Conservation (phyloP, 768 basidiomycete species). For the Filobasidium wieringae region DNA sequence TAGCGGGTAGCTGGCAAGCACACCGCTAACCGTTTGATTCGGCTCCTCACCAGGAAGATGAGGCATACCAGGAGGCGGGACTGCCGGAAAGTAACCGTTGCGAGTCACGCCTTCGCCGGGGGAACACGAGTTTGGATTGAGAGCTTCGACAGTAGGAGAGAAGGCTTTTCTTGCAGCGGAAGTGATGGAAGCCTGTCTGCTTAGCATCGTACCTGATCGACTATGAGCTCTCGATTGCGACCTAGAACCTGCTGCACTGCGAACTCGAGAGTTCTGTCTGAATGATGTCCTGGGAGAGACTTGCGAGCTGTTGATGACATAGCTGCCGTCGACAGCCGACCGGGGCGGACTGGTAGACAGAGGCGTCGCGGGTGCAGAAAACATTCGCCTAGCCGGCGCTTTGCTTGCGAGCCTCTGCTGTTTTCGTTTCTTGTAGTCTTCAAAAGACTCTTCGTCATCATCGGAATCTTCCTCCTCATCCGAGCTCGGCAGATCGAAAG, state of each 20-base stretch:
- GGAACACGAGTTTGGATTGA: conserved; percentile 7
- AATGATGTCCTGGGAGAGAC: neutral
- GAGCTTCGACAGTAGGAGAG: conserved; percentile 9
- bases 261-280: conserved; percentile 1
- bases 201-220: neutral
- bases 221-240: neutral
- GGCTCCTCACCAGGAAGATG: conserved; percentile 12
- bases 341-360: conserved; percentile 3
- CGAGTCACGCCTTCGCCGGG: neutral
- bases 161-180: conserved; percentile 2
- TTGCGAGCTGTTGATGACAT: neutral
- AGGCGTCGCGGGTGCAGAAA: conserved; percentile 7
- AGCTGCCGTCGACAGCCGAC: neutral
- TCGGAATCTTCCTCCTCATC: conserved; percentile 1
- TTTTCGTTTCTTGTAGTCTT: neutral
- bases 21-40: conserved; percentile 7
- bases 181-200: neutral
- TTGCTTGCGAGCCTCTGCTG: neutral
- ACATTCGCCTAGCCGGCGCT: conserved; percentile 2
- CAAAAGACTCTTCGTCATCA: conserved; percentile 1
- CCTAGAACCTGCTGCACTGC: conserved; percentile 1
- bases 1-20: conserved; percentile 11
- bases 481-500: neutral
- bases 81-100: conserved; percentile 10
- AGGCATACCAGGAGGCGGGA: conserved; percentile 8